A percentile compares a stretch with the other conserved stretches of the same genome.
Conservation (phyloP, 1,284 basidiomycete species). For the Leccinum angustisporum region DNA sequence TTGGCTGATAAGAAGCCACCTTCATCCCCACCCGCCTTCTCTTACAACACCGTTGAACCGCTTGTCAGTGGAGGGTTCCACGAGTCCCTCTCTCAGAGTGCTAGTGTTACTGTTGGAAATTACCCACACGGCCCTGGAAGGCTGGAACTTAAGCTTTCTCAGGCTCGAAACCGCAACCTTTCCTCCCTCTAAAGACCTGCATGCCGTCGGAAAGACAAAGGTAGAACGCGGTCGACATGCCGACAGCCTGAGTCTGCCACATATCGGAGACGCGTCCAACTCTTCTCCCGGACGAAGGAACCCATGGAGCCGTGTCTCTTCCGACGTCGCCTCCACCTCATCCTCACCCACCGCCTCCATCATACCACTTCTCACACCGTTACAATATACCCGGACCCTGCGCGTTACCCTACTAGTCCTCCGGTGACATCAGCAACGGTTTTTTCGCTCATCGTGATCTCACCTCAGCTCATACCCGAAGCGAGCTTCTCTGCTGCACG, state of each 20-base stretch:
- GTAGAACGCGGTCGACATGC: constrained; percentile 27
- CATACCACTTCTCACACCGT: constrained; percentile 25
- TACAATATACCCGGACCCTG: constrained; percentile 25
- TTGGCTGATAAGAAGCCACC: too few relatives aligned
- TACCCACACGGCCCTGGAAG: too few relatives aligned
- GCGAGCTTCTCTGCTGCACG: constrained; percentile 8
- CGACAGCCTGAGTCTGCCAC: constrained; percentile 16
- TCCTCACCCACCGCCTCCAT: constrained; percentile 28
- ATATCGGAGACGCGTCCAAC: constrained; percentile 19
- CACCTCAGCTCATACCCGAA: constrained; percentile 20
- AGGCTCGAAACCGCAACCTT: too few relatives aligned
- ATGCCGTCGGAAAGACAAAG: constrained; percentile 21
- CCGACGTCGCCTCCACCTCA: constrained; percentile 27
- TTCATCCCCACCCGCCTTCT: too few relatives aligned
- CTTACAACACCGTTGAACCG: too few relatives aligned
- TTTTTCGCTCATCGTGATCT: constrained; percentile 15
- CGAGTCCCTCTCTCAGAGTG: too few relatives aligned
- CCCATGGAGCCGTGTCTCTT: constrained; percentile 24
- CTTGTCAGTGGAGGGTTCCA: too few relatives aligned
- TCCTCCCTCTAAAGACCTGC: constrained; percentile 22
- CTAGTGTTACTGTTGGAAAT: too few relatives aligned
- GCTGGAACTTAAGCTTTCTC: too few relatives aligned
- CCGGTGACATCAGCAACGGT: constrained; percentile 5
- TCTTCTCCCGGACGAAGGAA: constrained; percentile 23
- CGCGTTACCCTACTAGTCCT: constrained; percentile 19